phyloP scores from a whole-genome alignment of 1,284 basidiomycete species.

The Dichomitus squalens region DNA sequence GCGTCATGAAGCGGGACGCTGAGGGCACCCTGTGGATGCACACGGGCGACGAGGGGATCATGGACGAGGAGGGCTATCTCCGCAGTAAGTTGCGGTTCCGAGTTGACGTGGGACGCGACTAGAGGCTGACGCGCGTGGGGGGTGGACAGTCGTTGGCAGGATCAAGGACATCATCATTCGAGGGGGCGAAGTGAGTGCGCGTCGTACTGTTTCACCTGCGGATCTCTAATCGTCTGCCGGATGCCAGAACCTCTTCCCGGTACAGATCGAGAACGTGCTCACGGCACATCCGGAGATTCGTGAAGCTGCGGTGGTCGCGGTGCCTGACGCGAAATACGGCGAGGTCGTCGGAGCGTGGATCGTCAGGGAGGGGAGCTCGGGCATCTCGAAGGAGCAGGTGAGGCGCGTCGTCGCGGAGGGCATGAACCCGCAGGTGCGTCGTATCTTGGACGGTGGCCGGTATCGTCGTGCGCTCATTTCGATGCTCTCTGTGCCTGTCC shows the following conservation, averaged over 20 bases:
- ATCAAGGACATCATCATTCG: constrained; percentile 89
- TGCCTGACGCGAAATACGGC: constrained; percentile 71
- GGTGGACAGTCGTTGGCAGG: constrained; percentile 67
- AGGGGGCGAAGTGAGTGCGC: constrained; percentile 68
- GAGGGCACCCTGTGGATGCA: constrained; percentile 78
- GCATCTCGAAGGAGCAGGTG: constrained; percentile 53
- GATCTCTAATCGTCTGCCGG: background rate
- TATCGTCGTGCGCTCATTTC: background rate
- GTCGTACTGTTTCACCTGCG: background rate
- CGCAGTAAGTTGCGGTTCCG: constrained; percentile 45
- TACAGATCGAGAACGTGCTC: constrained; percentile 82
- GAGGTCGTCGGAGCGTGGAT: constrained; percentile 84
- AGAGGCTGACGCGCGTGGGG: background rate
- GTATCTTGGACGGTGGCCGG: background rate
- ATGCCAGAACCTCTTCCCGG: constrained; percentile 77
- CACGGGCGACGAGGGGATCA: constrained; percentile 81
- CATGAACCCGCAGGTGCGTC: constrained; percentile 77
- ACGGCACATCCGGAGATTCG: constrained; percentile 63
- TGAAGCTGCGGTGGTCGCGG: constrained; percentile 76
- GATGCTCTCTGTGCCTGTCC: background rate
- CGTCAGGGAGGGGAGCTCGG: constrained; percentile 45
- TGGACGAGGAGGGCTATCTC: constrained; percentile 85
- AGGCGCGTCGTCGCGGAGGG: constrained; percentile 50
- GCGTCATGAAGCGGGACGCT: constrained; percentile 59
- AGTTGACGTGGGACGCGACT: background rate